Base-by-base conservation (phyloP, 805 yeast genomes). In the Naumovozyma baii region DNA sequence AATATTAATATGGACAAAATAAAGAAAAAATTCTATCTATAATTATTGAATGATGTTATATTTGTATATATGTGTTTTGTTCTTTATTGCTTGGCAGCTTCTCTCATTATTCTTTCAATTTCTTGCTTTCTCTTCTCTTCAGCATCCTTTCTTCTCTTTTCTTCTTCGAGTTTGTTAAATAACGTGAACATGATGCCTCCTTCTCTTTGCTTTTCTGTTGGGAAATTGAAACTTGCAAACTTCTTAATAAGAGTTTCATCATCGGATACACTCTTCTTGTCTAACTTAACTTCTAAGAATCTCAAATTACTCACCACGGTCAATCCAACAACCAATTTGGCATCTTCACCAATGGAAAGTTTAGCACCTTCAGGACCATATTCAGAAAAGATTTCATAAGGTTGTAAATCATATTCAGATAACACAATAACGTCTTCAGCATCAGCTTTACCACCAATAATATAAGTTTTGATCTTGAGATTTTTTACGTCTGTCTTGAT, bases 401-500 rank as follows among this genome's bases (percentile, higher is more conserved):
- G 31, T 12, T 9, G 7, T n/a, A 29, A 29, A 29, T 29, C 31
- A 29, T 9, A 9, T 29, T 29, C 31, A 29, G 31, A 29, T 8
- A 29, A 14, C 5, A 29, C 31, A 8, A n/a, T 13, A 29, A 29
- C 53, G 4, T 60, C 61, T 15, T 54, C 59, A 4, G 52, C 52
- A 15, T 54, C 59, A 4, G 52, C 53, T 12, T 50, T 45, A n/a
- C 45, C 49, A 17, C 47, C 55, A 9, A 29, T 9, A n/a, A 29
- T 14, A n/a, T 29, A 29, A 12, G 31, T 29, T 13, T 29, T 29
- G 31, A 29, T 29, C 15, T 29, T 29, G 9, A 29, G 13, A 13
- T 29, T 13, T 13, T 29, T 29, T 9, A 12, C 15, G 15, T 12
- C 14, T 8, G 31, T 29, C 31, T 29, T 29, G 31, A 29, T 29